Base-by-base conservation (phyloP, 2,329 filamentous ascomycete genomes). In the Ophiostoma quercus region DNA sequence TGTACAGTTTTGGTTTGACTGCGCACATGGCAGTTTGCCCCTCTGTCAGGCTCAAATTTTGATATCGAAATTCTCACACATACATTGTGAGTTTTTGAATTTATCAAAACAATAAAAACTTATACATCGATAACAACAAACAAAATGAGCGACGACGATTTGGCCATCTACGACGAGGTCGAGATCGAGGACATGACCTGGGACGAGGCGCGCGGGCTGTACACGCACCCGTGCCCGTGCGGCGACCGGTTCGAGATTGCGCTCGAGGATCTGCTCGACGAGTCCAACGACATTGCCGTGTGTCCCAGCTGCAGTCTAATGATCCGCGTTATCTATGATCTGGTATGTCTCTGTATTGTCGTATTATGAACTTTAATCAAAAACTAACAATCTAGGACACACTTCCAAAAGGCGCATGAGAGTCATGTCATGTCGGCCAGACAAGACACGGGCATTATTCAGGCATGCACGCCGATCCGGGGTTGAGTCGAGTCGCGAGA, bases 161-260 rank as follows among this genome's bases (percentile, higher is more conserved):
- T 90, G 70, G 88, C 90, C 74, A 92, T 97, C 78, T 98, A 97
- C 83, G 94, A 98, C 77, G 94, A 97, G 80, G 94, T 98, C 80
- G 94, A 98, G 79, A 97, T 98, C 82, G 94, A 98, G 80, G 95
- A 99, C 81, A 96, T 97, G 93, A 95, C 91, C 76, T 97, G 87
- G 79, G 93, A 97, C 79, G 82, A 88, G 66, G 84, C 85, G 3
- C 85, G 93, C 57, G 90, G 97, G 79, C 90, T 97, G 75, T 99
- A 97, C 82, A 91, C 94, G 81, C 97, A 96, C 79, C 95, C 95
- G 16, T 99, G 95, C 79, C 95, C 95, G 0, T 99, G 95, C 80
- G 95, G 95, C 82, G 95, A 99, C 82, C 88, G 92, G 71, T 99
- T 99, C 82, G 92, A 97, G 82, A 97, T 95, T 77, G 87, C 86